phyloP scores from a whole-genome alignment of 2,329 filamentous ascomycete species.

The Calonectria fujianensis region DNA sequence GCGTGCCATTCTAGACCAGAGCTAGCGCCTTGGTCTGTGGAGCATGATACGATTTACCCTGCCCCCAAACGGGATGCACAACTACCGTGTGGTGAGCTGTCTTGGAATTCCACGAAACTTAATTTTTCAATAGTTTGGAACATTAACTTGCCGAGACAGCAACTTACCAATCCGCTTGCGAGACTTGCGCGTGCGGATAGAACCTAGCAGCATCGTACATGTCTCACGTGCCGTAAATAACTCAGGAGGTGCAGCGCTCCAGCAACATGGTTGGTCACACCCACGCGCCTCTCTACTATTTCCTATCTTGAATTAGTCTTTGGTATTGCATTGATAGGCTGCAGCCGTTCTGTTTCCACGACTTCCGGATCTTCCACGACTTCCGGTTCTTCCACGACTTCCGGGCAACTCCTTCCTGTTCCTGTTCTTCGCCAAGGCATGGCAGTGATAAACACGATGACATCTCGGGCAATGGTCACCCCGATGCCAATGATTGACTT shows the following conservation, averaged over 20 bases:
- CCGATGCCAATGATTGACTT: not conserved
- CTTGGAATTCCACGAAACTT: not conserved
- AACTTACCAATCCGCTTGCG: not conserved
- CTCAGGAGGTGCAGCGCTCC: not conserved
- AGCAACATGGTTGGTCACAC: not conserved
- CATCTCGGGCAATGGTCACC: not conserved
- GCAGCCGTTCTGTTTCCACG: not conserved
- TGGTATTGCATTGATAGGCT: not conserved
- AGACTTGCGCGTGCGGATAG: not conserved
- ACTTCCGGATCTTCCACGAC: not conserved
- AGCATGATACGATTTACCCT: constrained; percentile 13
- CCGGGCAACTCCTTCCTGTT: not conserved
- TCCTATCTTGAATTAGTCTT: not conserved
- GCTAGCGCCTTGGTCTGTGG: constrained; percentile 17
- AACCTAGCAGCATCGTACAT: not conserved
- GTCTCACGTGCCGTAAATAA: not conserved
- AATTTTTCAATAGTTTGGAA: not conserved
- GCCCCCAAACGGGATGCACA: not conserved
- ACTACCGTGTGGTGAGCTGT: not conserved
- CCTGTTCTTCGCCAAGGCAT: not conserved
- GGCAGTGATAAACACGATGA: not conserved
- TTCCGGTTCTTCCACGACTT: not conserved
- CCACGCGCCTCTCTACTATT: not conserved
- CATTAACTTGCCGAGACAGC: not conserved
- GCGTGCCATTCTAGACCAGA: constrained; percentile 1